A percentile compares a stretch with the other conserved stretches of the same genome.
These are phyloP conservation scores for Claviceps sp. DNA, from an alignment of 2,329 filamentous ascomycete genomes.

Conservation along the genomic window DNA sequence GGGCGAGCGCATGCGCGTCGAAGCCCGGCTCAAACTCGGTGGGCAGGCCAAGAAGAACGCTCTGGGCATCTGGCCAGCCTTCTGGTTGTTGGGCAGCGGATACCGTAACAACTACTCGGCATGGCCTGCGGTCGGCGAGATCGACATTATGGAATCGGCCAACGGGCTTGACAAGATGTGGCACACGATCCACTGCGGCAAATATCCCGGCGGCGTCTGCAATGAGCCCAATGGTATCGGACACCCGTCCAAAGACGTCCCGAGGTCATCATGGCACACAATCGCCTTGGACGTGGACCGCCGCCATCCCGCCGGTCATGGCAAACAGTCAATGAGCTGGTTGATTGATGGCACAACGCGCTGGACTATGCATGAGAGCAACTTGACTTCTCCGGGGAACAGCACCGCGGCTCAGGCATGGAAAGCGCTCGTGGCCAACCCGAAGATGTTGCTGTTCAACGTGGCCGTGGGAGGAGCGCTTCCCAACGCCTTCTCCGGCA, in stretches of 20 bases:
- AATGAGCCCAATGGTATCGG: conserved; percentile 25
- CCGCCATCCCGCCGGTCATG: conserved; percentile 3
- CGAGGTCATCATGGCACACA: conserved; percentile 20
- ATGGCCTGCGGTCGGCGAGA: conserved; percentile 30
- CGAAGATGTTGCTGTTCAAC: conserved; percentile 24
- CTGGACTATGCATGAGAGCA: conserved; percentile 15
- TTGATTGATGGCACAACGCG: conserved; percentile 18
- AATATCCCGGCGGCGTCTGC: conserved; percentile 25
- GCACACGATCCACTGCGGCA: conserved; percentile 29
- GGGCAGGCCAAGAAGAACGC: conserved; percentile 12
- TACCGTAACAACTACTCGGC: conserved; percentile 24
- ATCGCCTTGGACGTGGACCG: conserved; percentile 21
- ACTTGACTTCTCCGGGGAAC: conserved; percentile 8
- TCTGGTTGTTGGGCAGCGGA: conserved; percentile 29
- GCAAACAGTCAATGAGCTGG: conserved; percentile 20
- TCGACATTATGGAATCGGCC: conserved; percentile 30
- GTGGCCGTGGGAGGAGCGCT: conserved; percentile 27
- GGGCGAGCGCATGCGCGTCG: conserved; percentile 23
- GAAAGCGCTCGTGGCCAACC: conserved; percentile 15
- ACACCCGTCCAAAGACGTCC: conserved; percentile 8
- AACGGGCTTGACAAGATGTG: conserved; percentile 23
- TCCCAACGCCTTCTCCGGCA: conserved; percentile 19
- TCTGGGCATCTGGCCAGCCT: conserved; percentile 32
- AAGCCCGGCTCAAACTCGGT: conserved; percentile 26
- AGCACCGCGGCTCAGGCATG: conserved; percentile 14